phyloP scores from a whole-genome alignment of 1,284 basidiomycete genomes.

The Pseudozyma hubeiensis region DNA sequence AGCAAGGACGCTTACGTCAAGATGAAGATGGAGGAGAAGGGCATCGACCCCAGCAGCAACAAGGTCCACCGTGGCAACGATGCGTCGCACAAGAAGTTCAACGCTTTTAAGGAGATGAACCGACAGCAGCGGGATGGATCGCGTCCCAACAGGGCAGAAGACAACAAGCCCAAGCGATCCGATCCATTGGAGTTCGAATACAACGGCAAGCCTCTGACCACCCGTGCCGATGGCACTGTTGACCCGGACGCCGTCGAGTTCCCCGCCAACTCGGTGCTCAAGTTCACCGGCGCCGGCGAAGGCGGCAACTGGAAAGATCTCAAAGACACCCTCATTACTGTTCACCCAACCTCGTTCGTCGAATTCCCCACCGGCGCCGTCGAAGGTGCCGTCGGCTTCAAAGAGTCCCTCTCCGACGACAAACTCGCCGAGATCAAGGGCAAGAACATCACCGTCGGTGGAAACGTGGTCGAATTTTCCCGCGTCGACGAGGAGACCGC shows the following conservation, averaged over 20 bases:
- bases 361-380: slow-evolving; percentile 65
- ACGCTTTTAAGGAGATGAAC: slow-evolving; percentile 86
- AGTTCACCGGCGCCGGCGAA: slow-evolving; percentile 72
- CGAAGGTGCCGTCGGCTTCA: slow-evolving; percentile 70
- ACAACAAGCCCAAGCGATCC: slow-evolving; percentile 61
- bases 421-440: slow-evolving; percentile 70
- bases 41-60: slow-evolving; percentile 76
- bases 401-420: slow-evolving; percentile 70
- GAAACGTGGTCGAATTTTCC: slow-evolving; percentile 68
- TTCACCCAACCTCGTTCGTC: slow-evolving; percentile 61
- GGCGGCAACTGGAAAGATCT: slow-evolving; percentile 71
- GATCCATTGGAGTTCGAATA: slow-evolving; percentile 69
- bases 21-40: slow-evolving; percentile 98
- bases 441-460: slow-evolving; percentile 70
- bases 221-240: slow-evolving; percentile 77
- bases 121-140: slow-evolving; percentile 69
- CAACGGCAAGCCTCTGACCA: slow-evolving; percentile 72
- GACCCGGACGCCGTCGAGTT: slow-evolving; percentile 76
- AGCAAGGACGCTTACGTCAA: slow-evolving; percentile 82
- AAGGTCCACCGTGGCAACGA: slow-evolving; percentile 72
- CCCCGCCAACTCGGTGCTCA: slow-evolving; percentile 79
- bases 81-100: slow-evolving; percentile 74
- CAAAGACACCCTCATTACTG: slow-evolving; percentile 69
- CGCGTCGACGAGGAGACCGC: slow-evolving; percentile 75
- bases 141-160: slow-evolving; percentile 57